A percentile compares a stretch with the other conserved stretches of the same genome.
phyloP scores from a whole-genome alignment of 2,329 filamentous ascomycete species.

The Pseudocercospora cruenta region DNA sequence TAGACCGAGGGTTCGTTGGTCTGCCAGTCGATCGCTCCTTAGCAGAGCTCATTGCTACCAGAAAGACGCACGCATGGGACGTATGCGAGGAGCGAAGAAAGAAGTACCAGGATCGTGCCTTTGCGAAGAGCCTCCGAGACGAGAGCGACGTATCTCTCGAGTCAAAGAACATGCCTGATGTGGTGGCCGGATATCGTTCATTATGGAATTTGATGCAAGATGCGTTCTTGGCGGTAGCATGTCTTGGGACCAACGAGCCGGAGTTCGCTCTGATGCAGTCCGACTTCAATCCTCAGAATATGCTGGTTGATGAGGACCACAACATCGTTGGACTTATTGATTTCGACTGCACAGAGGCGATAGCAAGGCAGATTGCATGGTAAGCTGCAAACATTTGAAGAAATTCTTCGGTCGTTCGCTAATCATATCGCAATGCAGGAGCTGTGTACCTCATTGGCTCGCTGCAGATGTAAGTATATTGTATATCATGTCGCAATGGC shows the following conservation, averaged over 20 bases:
- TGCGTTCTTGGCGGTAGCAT: slow-evolving; percentile 21
- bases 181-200: not conserved
- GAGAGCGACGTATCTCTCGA: not conserved
- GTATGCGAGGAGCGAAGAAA: not conserved
- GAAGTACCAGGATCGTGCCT: not conserved
- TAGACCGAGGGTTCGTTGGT: slow-evolving; percentile 16
- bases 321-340: slow-evolving; percentile 25
- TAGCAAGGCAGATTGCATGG: slow-evolving; percentile 26
- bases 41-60: slow-evolving; percentile 14
- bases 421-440: not conserved
- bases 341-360: slow-evolving; percentile 27
- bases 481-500: too few relatives aligned
- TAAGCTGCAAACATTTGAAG: not conserved
- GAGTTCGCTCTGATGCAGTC: slow-evolving; percentile 28
- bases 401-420: not conserved
- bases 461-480: slow-evolving; percentile 8
- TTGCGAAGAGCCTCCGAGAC: not conserved
- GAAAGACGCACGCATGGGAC: slow-evolving; percentile 1
- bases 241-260: slow-evolving; percentile 9
- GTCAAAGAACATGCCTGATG: not conserved
- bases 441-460: slow-evolving; percentile 21
- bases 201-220: slow-evolving; percentile 25
- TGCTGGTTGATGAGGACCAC: slow-evolving; percentile 20
- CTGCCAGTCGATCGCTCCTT: slow-evolving; percentile 14
- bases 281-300: slow-evolving; percentile 29